Conservation (phyloP, 495 filamentous ascomycete species). For the Recurvomyces mirabilis region DNA sequence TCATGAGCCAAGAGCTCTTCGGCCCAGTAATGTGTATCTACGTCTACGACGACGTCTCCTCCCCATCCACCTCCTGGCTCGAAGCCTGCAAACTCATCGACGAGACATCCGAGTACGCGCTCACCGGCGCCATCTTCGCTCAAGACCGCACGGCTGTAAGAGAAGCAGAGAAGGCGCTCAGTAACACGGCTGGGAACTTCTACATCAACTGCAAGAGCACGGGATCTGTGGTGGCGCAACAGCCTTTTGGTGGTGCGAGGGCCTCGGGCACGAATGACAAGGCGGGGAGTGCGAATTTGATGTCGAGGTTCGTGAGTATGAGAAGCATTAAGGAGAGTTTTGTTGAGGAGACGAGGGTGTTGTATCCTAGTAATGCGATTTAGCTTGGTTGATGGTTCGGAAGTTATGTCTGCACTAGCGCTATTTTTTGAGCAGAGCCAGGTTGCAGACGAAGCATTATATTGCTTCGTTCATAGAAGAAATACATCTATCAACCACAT, state of each 20-base stretch:
- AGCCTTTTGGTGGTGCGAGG: conserved; percentile 34
- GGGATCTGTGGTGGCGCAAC: conserved; percentile 33
- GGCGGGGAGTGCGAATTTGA: conserved; percentile 32
- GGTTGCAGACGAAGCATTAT: too few relatives aligned
- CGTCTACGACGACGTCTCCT: conserved; percentile 45
- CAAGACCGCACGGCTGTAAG: conserved; percentile 29
- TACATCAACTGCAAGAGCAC: conserved; percentile 36
- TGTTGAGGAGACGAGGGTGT: conserved; percentile 24
- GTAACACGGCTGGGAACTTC: conserved; percentile 34
- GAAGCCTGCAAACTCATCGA: conserved; percentile 29
- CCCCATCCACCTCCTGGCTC: conserved; percentile 19
- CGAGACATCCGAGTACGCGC: conserved; percentile 29
- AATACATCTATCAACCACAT: too few relatives aligned
- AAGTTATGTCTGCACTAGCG: too few relatives aligned
- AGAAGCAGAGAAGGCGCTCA: conserved; percentile 29
- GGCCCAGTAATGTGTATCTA: conserved; percentile 51
- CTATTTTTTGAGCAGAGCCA: too few relatives aligned
- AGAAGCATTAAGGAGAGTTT: conserved; percentile 35
- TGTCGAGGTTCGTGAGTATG: conserved; percentile 33
- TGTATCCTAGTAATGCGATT: conserved; percentile 24
- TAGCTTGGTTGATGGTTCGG: too few relatives aligned
- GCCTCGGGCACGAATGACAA: conserved; percentile 36
- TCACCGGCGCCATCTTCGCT: conserved; percentile 35
- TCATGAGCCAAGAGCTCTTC: conserved; percentile 53
- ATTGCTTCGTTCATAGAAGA: too few relatives aligned